Base-by-base conservation (phyloP, 768 basidiomycete species). In the Lepiota venenata region DNA sequence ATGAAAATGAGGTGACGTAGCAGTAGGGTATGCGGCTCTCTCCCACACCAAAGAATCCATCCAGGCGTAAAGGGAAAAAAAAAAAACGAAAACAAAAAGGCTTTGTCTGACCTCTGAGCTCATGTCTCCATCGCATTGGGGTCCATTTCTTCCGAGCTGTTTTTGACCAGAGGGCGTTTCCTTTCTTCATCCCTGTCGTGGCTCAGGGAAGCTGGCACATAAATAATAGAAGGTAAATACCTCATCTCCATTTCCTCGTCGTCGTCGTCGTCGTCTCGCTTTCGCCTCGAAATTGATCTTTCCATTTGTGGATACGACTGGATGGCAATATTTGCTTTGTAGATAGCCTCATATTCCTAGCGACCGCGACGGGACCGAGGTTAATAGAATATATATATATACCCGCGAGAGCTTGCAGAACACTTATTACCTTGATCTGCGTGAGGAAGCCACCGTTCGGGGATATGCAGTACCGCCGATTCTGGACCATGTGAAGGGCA, bases 331-430 rank as follows among this genome's bases (percentile, higher is more conserved):
- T 74, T 82, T 8, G 93, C 93, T 61, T 82, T 85, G 66, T 94
- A 91, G 64, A 96, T 96, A 3, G 92, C 89, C 69, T 95, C 91
- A 60, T 94, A 96, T 74, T 94, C 93, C 92, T 94, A 61, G 11
- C 42, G 25, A 16, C 15, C 16, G 44, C 12, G 27, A 42, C 21
- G 40, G 4, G 38, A 38, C 45, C 14, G 18, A 37, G 27, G 39
- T 29, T 11, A 8, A 25, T 32, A 11, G 38, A 18, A 22, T 16
- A 2, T n/a, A n/a, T n/a, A n/a, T n/a, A 16, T 5, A 25, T 5
- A 15, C 1, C 9, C 21, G 21, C 25, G 20, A 32, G 35, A 14
- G 15, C 36, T 56, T 22, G 25, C 7, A 15, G 21, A 39, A 27
- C 22, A 29, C 37, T 11, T 60, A 73, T 22, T 53, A 88, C 91